Base-by-base conservation (phyloP, 2,329 filamentous ascomycete genomes). In the Xylaria sp. region DNA sequence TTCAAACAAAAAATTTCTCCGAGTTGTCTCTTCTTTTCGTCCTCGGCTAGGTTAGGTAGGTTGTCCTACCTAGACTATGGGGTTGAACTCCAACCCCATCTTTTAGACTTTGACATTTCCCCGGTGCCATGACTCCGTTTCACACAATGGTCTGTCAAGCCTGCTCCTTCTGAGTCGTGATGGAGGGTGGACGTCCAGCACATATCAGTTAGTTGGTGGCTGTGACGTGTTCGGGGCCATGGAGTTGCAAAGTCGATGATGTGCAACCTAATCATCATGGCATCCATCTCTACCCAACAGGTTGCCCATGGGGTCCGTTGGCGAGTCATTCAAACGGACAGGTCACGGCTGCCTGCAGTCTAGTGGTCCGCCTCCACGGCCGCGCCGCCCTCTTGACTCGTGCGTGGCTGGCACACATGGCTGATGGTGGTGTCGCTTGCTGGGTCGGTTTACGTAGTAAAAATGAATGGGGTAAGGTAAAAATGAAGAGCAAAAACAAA, bases 241-340 rank as follows among this genome's bases (percentile, higher is more conserved):
- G 11, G 3, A 17, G 14, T 42, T 17, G 39, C 11, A 42, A 36
- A 42, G 39, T 17, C 12, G 11, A 42, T 42, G 39, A 42, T 42
- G 39, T 8, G 6, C 17, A n/a, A 47, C 17, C n/a, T 47, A 9
- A 8, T 47, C 42, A 19, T 47, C 39, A 47, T 47, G 42, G 17
- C 17, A 47, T 17, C 50, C 17, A 47, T 17, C 50, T 30, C 51
- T 36, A 21, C 30, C 12, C n/a, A n/a, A n/a, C 27, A 4, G 27
- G 14, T 12, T 55, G 14, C 27, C 30, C 27, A 32, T 27, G 30
- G 51, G 27, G 51, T 34, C 17, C 17, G 27, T 30, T n/a, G 19
- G 32, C 57, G 57, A 67, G 47, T 61, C 53, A 64, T 65, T 56
- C 4, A 30, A 64, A 62, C 42, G 21, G 51, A 60, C 7, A 19